Evolutionary conservation across 495 filamentous ascomycete genomes (phyloP).

Genomic region (Xylaria grammica): DNA sequence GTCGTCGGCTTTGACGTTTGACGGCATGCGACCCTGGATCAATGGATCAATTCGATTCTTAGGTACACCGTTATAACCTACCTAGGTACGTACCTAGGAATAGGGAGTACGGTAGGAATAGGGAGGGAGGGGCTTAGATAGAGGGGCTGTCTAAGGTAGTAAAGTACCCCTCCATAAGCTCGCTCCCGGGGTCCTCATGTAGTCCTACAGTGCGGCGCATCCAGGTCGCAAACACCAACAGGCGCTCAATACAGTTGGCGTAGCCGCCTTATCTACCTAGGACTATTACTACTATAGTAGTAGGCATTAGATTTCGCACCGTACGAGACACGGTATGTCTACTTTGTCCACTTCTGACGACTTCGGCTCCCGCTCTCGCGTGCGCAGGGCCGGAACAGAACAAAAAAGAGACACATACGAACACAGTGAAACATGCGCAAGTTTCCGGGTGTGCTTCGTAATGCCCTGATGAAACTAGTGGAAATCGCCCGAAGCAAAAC

Average conservation of each 20-base stretch:
- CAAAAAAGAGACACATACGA: background rate
- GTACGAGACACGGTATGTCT: background rate
- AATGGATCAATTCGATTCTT: conserved; percentile 26
- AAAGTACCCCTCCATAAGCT: conserved; percentile 16
- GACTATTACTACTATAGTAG: no score
- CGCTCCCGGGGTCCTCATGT: background rate
- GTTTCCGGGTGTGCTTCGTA: conserved; percentile 30
- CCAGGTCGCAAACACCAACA: background rate
- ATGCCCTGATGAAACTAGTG: conserved; percentile 30
- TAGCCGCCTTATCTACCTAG: background rate
- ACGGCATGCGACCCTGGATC: conserved; percentile 20
- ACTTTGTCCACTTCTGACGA: background rate
- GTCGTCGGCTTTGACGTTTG: background rate
- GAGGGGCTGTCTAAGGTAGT: conserved; percentile 5
- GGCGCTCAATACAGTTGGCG: background rate
- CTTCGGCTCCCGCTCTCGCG: background rate
- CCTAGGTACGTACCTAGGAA: no score
- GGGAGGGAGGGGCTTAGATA: no score
- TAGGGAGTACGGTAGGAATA: no score
- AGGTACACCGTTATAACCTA: no score
- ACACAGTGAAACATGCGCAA: conserved; percentile 38
- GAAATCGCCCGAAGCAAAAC: conserved; percentile 18
- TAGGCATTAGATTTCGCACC: no score
- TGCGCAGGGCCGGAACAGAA: background rate
- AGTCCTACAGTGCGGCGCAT: conserved; percentile 33